Base-by-base conservation (phyloP, 2,329 filamentous ascomycete genomes). In the Xylaria digitata region DNA sequence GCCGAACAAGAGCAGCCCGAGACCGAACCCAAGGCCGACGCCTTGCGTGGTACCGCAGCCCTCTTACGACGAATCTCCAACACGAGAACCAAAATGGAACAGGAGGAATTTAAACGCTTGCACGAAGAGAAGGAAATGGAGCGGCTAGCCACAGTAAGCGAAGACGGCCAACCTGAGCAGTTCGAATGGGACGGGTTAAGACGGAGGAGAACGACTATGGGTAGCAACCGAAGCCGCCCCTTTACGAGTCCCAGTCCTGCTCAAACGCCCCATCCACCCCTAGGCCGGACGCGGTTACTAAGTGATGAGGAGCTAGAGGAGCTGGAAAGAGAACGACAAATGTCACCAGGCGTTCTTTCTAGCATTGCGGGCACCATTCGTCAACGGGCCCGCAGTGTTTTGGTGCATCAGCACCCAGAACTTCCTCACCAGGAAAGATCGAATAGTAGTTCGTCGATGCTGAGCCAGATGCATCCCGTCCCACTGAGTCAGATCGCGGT, bases 1-100 rank as follows among this genome's bases (percentile, higher is more conserved):
- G 95, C 93, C 53, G 93, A 97, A 75, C 93, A 97, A 76, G 93
- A 97, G 77, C 94, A 98, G 77, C 92, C 94, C n/a, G 96, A 99
- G 79, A 91, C 92, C 15, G 96, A 99, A 75, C 96, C 96, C 60
- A 96, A 97, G 77, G 96, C 96, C 15, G 96, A 99, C 78, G 94
- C 96, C 9, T 96, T 99, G 75, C 92, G 96, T 72, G 96, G 95
- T 67, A 85, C 95, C 17, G 94, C 93, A 6, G 93, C 94, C 53
- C 93, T 99, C 66, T 86, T 99, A 60, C 89, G 96, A 69, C 89
- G 92, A 15, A 85, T 99, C 56, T 97, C 94, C 0, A 85, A 85
- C 11, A 86, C 90, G 0, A 87, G 96, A 67, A 87, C 91, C 68
- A 91, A 90, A 76, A 91, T 91, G 83, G 93, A 98, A 77, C 84